phyloP scores from a whole-genome alignment of 768 basidiomycete genomes.

The Mycena haematopus region DNA sequence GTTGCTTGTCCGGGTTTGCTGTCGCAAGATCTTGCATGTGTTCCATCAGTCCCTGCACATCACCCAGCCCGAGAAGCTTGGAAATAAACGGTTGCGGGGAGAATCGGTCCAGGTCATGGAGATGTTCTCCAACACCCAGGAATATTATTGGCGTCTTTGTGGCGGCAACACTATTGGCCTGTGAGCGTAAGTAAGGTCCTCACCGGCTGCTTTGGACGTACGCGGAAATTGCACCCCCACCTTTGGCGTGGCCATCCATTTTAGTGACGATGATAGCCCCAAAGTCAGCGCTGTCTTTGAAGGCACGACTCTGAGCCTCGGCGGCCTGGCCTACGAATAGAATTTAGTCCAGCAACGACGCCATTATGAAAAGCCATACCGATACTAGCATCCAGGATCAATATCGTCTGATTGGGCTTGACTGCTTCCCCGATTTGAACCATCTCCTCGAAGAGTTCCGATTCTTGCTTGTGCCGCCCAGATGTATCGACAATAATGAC shows the following conservation, averaged over 20 bases:
- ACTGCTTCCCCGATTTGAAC: conserved; percentile 94
- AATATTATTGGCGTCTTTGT: conserved; percentile 99
- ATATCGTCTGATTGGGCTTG: conserved; percentile 93
- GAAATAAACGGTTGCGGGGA: conserved; percentile 97
- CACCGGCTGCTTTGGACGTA: conserved; percentile 50
- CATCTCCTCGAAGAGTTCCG: conserved; percentile 97
- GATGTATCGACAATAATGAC: conserved; percentile 99
- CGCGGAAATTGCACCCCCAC: conserved; percentile 99
- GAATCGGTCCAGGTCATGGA: conserved; percentile 96
- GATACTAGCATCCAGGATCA: conserved; percentile 96
- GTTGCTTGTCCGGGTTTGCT: conserved; percentile 95
- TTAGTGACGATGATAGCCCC: conserved; percentile 99
- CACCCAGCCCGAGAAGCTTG: conserved; percentile 93
- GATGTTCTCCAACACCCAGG: conserved; percentile 95
- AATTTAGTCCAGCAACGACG: not conserved
- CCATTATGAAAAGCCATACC: conserved; percentile 49
- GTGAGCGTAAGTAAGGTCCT: conserved; percentile 12
- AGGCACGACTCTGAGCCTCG: conserved; percentile 93
- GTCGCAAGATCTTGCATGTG: conserved; percentile 97
- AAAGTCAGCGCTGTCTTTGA: conserved; percentile 97
- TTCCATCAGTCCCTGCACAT: conserved; percentile 96
- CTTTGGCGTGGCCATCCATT: conserved; percentile 99
- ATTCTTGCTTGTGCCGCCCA: conserved; percentile 96
- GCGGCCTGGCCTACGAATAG: conserved; percentile 84
- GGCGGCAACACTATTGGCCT: conserved; percentile 81